Percentiles rank a stretch among this genome's conserved stretches.
Evolutionary conservation across 331 rosid species (phyloP).

Genomic region (Cydonia oblonga): DNA sequence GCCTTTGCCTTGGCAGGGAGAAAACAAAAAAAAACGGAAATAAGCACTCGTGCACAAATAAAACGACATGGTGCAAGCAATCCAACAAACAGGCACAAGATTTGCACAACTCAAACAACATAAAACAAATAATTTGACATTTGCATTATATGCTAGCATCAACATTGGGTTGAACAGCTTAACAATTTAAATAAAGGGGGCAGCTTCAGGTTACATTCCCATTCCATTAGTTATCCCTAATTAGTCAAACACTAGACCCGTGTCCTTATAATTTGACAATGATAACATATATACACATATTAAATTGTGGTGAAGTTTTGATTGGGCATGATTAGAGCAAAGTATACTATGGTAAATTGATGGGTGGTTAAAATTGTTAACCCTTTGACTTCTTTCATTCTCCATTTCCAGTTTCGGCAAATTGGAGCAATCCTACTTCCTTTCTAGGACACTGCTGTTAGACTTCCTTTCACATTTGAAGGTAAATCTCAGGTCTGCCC

Average conservation of each 20-base stretch:
- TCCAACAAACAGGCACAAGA: not conserved
- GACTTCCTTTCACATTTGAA: not conserved
- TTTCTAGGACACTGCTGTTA: not conserved
- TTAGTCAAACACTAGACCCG: not conserved
- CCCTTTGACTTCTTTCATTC: not conserved
- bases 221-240: not conserved
- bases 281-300: not conserved
- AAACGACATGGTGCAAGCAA: not conserved
- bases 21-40: not conserved
- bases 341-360: not conserved
- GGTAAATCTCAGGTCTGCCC: not conserved
- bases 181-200: not conserved
- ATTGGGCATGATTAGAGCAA: not conserved
- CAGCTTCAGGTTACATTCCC: not conserved
- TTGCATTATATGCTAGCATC: not conserved
- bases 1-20: slow-evolving; percentile 58
- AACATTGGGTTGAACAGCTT: not conserved
- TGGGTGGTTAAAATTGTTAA: not conserved
- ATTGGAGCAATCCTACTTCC: not conserved
- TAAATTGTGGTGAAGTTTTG: not conserved
- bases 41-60: not conserved
- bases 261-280: not conserved
- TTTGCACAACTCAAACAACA: not conserved
- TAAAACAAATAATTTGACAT: not conserved
- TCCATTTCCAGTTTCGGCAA: not conserved